Conservation (phyloP, 495 filamentous ascomycete genomes). For the Penicillium fimorum region DNA sequence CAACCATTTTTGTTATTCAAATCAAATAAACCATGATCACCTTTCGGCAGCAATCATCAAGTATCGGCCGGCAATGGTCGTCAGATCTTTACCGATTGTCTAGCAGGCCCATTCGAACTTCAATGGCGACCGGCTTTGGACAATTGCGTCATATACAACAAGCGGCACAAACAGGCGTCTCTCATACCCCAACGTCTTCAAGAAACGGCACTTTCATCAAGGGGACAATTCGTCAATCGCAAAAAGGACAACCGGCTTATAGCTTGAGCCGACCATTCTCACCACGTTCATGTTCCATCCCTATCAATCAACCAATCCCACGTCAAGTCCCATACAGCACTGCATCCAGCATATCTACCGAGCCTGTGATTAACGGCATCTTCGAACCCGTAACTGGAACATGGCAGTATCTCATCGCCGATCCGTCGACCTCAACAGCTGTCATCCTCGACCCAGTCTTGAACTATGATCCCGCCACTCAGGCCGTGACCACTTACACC, state of each 20-base stretch:
- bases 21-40: not conserved
- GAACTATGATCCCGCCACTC: slow-evolving; percentile 51
- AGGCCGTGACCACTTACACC: slow-evolving; percentile 43
- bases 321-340: slow-evolving; percentile 9
- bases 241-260: not conserved
- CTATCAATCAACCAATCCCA: not conserved
- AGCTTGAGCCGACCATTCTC: not conserved
- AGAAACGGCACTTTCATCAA: not conserved
- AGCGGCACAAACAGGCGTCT: not conserved
- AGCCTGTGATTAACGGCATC: slow-evolving; percentile 43
- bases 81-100: not conserved
- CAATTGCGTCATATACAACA: not conserved
- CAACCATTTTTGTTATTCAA: not conserved
- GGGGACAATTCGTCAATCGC: too few relatives aligned
- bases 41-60: not conserved
- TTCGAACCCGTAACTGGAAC: slow-evolving; percentile 51
- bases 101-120: not conserved
- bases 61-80: not conserved
- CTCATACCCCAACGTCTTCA: not conserved
- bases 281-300: not conserved
- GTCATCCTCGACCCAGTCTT: slow-evolving; percentile 61
- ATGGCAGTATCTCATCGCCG: slow-evolving; percentile 62
- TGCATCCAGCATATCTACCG: not conserved
- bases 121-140: not conserved
- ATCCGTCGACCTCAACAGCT: slow-evolving; percentile 44